Percentiles rank a stretch among this genome's conserved stretches.
Evolutionary conservation across 192 early-diverging fungal species (phyloP).

Genomic region (Geranomyces michiganensis): DNA sequence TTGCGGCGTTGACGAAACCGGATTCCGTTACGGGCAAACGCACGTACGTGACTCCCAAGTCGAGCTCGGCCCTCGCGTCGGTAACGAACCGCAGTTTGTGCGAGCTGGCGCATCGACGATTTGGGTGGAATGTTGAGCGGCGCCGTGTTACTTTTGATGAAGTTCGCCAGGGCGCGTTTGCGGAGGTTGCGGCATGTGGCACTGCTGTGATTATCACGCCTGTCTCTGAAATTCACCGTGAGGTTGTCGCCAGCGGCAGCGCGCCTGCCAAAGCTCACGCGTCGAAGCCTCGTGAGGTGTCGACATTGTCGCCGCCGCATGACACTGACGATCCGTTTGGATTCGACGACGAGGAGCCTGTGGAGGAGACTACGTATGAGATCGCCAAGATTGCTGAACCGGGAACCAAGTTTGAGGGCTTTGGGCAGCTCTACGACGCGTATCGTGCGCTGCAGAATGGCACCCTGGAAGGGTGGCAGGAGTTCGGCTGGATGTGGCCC

Average conservation of each 20-base stretch:
- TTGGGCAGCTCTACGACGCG: conserved; percentile 57
- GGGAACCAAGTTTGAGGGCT: conserved; percentile 47
- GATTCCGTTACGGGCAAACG: conserved; percentile 51
- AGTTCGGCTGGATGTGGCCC: conserved; percentile 76
- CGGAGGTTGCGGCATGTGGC: conserved; percentile 71
- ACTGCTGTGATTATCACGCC: conserved; percentile 79
- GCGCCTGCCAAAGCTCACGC: background rate
- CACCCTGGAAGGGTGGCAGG: conserved; percentile 56
- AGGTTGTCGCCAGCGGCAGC: conserved; percentile 31
- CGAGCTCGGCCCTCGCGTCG: conserved; percentile 61
- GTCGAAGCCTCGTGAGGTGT: background rate
- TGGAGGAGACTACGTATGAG: conserved; percentile 46
- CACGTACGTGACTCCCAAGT: conserved; percentile 70
- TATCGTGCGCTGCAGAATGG: conserved; percentile 72
- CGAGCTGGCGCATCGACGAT: conserved; percentile 57
- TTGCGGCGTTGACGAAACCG: conserved; percentile 63
- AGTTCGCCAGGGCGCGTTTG: conserved; percentile 58
- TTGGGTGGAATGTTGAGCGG: conserved; percentile 69
- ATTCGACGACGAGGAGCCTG: conserved; percentile 44
- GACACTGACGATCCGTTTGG: conserved; percentile 11
- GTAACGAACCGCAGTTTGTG: conserved; percentile 69
- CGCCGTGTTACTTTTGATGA: conserved; percentile 59
- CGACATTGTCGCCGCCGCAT: background rate
- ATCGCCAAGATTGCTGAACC: conserved; percentile 50
- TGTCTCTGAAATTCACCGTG: conserved; percentile 65